A percentile compares a stretch with the other conserved stretches of the same genome.
phyloP scores from a whole-genome alignment of 164 flowering plant genomes.

The Tetrastigma voinierianum region DNA sequence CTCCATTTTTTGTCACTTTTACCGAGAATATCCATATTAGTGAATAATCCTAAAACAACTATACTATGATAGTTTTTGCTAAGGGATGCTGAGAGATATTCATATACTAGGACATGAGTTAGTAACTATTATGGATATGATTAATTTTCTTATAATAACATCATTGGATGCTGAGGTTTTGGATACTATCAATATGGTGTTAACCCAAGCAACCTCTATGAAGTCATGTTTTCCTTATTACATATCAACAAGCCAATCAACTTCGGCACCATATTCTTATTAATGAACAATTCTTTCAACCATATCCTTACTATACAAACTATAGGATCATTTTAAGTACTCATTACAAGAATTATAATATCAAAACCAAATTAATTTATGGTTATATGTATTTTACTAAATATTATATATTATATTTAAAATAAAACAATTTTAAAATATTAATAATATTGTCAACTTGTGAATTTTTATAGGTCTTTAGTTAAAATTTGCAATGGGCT shows the following conservation, averaged over 20 bases:
- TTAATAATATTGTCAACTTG: no score
- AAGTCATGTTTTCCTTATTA: background rate
- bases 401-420: background rate
- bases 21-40: no score
- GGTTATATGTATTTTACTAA: background rate
- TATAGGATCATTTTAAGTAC: background rate
- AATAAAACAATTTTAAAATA: background rate
- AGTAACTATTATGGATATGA: background rate
- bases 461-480: no score
- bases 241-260: background rate
- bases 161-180: no score
- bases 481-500: no score
- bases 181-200: no score
- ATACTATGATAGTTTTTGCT: no score
- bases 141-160: no score
- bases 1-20: no score
- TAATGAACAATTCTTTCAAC: background rate
- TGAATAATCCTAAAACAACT: no score
- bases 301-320: background rate
- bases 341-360: background rate
- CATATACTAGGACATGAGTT: background rate
- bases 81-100: background rate
- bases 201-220: background rate
- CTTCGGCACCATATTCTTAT: background rate
- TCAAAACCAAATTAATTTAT: background rate